phyloP scores from a whole-genome alignment of 2,329 filamentous ascomycete genomes.

The Bipolaris sorokiniana region DNA sequence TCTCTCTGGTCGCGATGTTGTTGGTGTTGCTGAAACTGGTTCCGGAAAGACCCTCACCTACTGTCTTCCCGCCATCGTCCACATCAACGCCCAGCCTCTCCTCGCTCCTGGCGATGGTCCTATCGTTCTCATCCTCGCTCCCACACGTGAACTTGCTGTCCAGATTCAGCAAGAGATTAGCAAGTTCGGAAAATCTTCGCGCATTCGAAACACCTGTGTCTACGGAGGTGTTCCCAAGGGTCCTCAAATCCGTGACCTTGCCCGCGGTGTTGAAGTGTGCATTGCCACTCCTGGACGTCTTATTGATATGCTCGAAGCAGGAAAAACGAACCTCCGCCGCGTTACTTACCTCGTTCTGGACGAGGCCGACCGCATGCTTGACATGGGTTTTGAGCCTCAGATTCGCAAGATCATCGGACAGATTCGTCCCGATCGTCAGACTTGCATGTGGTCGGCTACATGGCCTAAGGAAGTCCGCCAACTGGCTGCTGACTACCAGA shows the following conservation, averaged over 20 bases:
- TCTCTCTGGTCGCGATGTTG: slow-evolving; percentile 94
- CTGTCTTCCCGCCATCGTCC: slow-evolving; percentile 95
- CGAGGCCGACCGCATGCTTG: slow-evolving; percentile 98
- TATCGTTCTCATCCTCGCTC: slow-evolving; percentile 93
- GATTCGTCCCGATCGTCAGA: slow-evolving; percentile 97
- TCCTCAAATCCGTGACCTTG: slow-evolving; percentile 92
- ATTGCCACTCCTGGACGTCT: slow-evolving; percentile 97
- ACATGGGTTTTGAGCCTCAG: slow-evolving; percentile 99
- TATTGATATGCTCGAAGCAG: slow-evolving; percentile 97
- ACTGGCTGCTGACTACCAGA: slow-evolving; percentile 86
- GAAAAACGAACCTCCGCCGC: slow-evolving; percentile 96
- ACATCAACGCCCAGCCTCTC: slow-evolving; percentile 98
- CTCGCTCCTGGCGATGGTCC: slow-evolving; percentile 93
- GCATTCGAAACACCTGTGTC: slow-evolving; percentile 97
- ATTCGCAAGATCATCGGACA: slow-evolving; percentile 98
- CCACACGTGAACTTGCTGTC: slow-evolving; percentile 95
- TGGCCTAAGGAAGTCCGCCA: slow-evolving; percentile 99
- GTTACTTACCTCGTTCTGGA: slow-evolving; percentile 98
- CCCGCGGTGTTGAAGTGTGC: slow-evolving; percentile 95
- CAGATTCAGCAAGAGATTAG: slow-evolving; percentile 99
- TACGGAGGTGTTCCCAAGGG: slow-evolving; percentile 99
- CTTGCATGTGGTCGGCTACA: slow-evolving; percentile 99
- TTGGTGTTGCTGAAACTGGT: slow-evolving; percentile 98
- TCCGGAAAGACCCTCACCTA: slow-evolving; percentile 99
- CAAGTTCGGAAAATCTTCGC: slow-evolving; percentile 97